phyloP scores from a whole-genome alignment of 208 protist species.

The Plasmodiophora brassicae region DNA sequence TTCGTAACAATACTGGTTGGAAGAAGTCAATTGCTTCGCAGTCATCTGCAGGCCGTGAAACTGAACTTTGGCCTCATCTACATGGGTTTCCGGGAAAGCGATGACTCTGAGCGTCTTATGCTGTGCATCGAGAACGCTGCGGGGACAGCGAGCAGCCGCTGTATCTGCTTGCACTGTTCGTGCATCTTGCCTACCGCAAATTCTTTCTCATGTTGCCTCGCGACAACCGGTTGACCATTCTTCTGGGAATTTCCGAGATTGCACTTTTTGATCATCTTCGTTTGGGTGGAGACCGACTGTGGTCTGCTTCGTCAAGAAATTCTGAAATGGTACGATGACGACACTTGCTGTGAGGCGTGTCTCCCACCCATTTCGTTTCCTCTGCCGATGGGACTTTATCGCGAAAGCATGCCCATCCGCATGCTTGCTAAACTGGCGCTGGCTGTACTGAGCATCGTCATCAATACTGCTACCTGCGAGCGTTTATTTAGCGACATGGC shows the following conservation, averaged over 20 bases:
- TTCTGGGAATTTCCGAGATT: neutral
- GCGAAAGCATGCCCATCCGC: neutral
- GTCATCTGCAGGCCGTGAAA: too few species aligned
- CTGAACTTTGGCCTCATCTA: neutral
- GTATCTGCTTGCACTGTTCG: neutral
- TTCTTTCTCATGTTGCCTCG: too few species aligned
- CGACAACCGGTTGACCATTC: neutral
- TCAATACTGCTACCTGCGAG: neutral
- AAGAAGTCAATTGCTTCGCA: too few species aligned
- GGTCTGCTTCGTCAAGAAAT: neutral
- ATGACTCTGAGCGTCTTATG: neutral
- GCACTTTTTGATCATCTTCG: neutral
- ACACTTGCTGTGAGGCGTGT: neutral
- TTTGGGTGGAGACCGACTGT: neutral
- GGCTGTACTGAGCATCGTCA: neutral
- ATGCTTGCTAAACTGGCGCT: neutral
- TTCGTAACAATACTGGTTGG: too few species aligned
- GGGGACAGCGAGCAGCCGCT: neutral
- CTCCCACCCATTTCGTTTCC: too few species aligned
- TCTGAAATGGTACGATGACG: neutral
- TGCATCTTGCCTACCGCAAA: neutral
- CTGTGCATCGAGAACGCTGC: neutral
- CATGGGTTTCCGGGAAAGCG: neutral
- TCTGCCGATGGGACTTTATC: too few species aligned
- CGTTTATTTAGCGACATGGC: neutral